Evolutionary conservation across 208 protist species (phyloP), one percentile per base, ranked within the genome.

Genomic region (Phytomonas sp.): DNA sequence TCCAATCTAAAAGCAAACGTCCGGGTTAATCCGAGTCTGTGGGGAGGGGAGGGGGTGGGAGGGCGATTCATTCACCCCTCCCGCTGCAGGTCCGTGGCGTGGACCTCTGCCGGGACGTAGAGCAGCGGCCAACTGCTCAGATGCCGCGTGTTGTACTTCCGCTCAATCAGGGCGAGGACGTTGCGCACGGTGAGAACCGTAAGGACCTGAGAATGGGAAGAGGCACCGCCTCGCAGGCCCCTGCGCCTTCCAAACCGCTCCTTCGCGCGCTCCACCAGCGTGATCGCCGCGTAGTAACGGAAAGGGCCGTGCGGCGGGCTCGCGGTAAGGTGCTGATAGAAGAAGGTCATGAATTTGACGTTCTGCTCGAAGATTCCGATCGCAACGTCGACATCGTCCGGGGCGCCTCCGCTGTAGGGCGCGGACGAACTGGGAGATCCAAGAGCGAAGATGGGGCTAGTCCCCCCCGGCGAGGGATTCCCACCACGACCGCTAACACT

Each of bases 301-400:
- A 93, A 93, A 0, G 88, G 84, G 2, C 88, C 88, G 56, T 86
- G 84, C 6, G 88, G 84, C 29, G 88, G 88, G 60, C 84, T 89
- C 16, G 66, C 75, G 12, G 81, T 70, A 60, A 93, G 71, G 78
- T 93, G 88, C 36, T 82, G 76, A 59, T 84, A 93, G 69, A 91
- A 83, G 49, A 91, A 78, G 5, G 73, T 70, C 84, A 93, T 90
- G 63, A 93, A 79, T 56, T 88, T 82, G n/a, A 77, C 76, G 68
- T 82, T 60, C 62, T 73, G 74, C 67, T 88, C 80, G 32, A 92
- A 29, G 1, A 78, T 49, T 0, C 66, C 67, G 8, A 86, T 42
- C 3, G 74, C 74, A 2, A 37, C 59, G 16, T 29, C 75, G 8
- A 37, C 59, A 11, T 29, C 75, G 8, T 74, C 76, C 37, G 60